Base-by-base conservation (phyloP, 257 asterid species). In the Gynochthodes officinalis region DNA sequence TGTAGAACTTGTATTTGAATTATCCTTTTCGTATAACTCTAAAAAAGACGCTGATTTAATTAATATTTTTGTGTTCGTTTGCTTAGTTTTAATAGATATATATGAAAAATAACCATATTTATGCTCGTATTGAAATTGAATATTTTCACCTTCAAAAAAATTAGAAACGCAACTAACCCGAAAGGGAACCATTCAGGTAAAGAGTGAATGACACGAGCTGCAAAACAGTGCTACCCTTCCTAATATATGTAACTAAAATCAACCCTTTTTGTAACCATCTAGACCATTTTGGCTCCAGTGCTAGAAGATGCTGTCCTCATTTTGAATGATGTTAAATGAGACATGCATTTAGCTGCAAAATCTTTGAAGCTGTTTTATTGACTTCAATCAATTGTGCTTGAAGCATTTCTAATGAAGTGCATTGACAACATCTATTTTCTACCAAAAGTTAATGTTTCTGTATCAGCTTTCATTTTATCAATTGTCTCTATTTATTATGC, bases 401-500 rank as follows among this genome's bases (percentile, higher is more conserved):
- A 28, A 44, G 64, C 25, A 12, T 18, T 30, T 55, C 21, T 27
- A 28, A 32, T 71, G 27, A 50, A 9, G 33, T 21, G 32, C 63
- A 19, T 53, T 0, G 33, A 35, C 8, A 21, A 15, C 23, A 21
- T 25, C 1, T 23, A 18, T 14, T 42, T 19, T 27, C 3, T 10
- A 39, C 68, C 42, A 30, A 37, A 30, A 72, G 27, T 30, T 32
- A 19, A 0, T 43, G 2, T n/a, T n/a, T 27, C 3, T 7, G 33
- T 58, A 32, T 61, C 23, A 60, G 49, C 30, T 69, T 68, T 61
- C 13, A 39, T 28, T 54, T 69, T 10, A 39, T 30, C 33, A 44
- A 69, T 7, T 12, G 16, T 21, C 58, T 76, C 11, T 4, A 27
- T 33, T 59, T 73, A n/a, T 65, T 27, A 64, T 79, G 81, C 90